These are phyloP conservation scores for Posidonia oceanica DNA, from an alignment of 116 monocot genomes.

Conservation along the genomic window DNA sequence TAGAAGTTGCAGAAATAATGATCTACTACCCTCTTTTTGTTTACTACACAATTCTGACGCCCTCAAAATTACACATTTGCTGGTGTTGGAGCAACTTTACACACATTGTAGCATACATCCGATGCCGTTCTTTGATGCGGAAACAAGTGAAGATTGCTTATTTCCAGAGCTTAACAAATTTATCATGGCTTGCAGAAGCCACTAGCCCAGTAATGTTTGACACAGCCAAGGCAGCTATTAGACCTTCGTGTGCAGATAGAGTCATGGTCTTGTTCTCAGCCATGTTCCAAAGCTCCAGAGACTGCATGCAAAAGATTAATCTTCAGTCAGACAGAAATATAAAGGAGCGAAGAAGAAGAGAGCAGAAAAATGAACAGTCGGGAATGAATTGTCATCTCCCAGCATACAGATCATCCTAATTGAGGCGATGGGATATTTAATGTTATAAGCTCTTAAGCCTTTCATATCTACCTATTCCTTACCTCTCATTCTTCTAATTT, in stretches of 20 bases:
- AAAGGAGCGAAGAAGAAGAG: background rate
- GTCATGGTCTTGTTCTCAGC: slow-evolving; percentile 62
- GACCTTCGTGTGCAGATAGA: slow-evolving; percentile 61
- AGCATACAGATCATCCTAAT: too few species aligned
- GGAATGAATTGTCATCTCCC: too few species aligned
- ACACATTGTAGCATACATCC: background rate
- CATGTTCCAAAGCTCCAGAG: slow-evolving; percentile 92
- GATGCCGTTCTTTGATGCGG: too few species aligned
- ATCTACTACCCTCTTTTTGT: background rate
- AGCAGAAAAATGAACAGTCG: background rate
- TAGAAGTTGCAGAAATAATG: background rate
- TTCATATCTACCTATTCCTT: too few species aligned
- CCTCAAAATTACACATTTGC: background rate
- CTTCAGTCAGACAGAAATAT: too few species aligned
- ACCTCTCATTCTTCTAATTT: too few species aligned
- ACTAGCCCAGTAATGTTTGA: slow-evolving; percentile 63
- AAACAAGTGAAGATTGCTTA: slow-evolving; percentile 6
- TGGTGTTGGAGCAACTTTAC: background rate
- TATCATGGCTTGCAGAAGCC: slow-evolving; percentile 87
- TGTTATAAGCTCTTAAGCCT: too few species aligned
- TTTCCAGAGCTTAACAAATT: slow-evolving; percentile 76
- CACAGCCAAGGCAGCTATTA: slow-evolving; percentile 57
- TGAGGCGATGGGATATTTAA: too few species aligned
- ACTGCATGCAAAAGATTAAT: slow-evolving; percentile 20
- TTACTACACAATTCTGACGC: background rate